Conservation (phyloP, 352 stramenopile genomes). For the Pythium biforme region DNA sequence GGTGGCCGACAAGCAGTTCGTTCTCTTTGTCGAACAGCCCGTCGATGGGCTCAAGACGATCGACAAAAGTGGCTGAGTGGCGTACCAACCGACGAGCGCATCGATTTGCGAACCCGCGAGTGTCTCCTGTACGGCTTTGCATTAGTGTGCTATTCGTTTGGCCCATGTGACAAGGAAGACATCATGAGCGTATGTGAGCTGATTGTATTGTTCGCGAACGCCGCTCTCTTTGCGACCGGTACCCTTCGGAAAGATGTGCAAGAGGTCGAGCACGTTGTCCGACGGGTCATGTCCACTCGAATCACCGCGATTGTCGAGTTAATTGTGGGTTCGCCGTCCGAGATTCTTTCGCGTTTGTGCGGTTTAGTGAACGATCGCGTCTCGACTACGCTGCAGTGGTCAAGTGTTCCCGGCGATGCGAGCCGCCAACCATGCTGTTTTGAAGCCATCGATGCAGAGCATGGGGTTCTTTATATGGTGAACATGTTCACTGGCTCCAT, state of each 20-base stretch:
- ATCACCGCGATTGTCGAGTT: not conserved
- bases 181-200: constrained; percentile 5
- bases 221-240: constrained; percentile 4
- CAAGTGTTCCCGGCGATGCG: not conserved
- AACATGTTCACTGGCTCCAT: not conserved
- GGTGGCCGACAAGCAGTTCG: not conserved
- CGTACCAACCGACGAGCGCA: not conserved
- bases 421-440: not conserved
- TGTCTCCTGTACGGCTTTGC: constrained; percentile 18
- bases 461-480: not conserved
- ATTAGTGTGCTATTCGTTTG: constrained; percentile 10
- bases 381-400: not conserved
- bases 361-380: not conserved
- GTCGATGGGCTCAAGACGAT: constrained; percentile 5
- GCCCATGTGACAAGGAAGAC: constrained; percentile 7
- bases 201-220: constrained; percentile 3
- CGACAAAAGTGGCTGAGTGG: constrained; percentile 11
- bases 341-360: not conserved
- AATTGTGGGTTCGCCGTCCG: not conserved
- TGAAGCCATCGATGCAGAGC: not conserved
- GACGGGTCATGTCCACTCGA: not conserved
- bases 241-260: not conserved
- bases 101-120: constrained; percentile 10
- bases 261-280: not conserved
- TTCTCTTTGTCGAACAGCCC: not conserved